phyloP scores from a whole-genome alignment of 2,329 filamentous ascomycete genomes.

The Zasmidium cellare region DNA sequence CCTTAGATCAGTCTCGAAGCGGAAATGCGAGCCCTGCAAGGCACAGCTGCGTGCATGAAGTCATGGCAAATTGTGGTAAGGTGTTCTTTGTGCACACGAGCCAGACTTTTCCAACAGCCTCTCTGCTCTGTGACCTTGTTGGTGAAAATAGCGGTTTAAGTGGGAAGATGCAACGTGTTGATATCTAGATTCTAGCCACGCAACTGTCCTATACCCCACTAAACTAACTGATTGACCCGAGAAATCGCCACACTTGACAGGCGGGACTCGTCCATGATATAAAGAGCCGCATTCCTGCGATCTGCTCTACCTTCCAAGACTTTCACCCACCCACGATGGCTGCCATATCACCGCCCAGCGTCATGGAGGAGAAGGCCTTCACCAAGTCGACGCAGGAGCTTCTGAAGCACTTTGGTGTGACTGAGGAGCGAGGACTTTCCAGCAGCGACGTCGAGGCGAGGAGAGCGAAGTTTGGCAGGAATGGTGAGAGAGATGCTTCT shows the following conservation, averaged over 20 bases:
- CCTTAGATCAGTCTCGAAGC: not conserved
- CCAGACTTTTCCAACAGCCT: not conserved
- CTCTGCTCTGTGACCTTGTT: too few species aligned
- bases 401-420: constrained; percentile 38
- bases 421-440: constrained; percentile 34
- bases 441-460: constrained; percentile 31
- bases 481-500: constrained; percentile 30
- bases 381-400: constrained; percentile 36
- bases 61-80: not conserved
- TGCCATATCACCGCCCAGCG: constrained; percentile 6
- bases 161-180: not conserved
- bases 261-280: not conserved
- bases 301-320: too few species aligned
- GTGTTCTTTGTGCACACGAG: not conserved
- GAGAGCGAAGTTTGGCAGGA: constrained; percentile 37
- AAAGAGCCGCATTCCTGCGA: not conserved
- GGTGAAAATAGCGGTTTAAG: not conserved
- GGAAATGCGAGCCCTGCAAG: not conserved
- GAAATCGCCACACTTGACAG: not conserved
- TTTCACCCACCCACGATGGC: not conserved
- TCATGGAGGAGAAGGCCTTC: constrained; percentile 39
- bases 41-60: not conserved
- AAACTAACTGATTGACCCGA: not conserved
- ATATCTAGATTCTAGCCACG: not conserved
- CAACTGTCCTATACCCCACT: not conserved